A percentile compares a stretch with the other conserved stretches of the same genome.
Conservation (phyloP, 208 protist genomes). For the Leishmania turanica region DNA sequence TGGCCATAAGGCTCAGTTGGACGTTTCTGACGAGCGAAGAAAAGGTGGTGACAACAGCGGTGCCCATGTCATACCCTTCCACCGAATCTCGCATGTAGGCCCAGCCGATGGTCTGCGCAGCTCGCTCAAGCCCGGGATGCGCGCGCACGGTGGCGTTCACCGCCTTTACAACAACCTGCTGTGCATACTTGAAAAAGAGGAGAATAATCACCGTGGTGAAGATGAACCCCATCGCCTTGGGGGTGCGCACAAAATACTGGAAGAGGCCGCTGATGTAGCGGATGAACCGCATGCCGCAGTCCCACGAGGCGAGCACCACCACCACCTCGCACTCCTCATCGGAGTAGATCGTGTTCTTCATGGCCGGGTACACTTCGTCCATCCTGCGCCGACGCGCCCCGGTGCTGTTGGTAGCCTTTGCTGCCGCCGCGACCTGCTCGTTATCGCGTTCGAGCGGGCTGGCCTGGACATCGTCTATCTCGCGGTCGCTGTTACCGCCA, state of each 20-base stretch:
- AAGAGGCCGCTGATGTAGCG: constrained; percentile 54
- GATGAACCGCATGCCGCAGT: constrained; percentile 53
- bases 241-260: constrained; percentile 55
- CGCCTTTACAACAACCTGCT: constrained; percentile 48
- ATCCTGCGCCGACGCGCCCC: constrained; percentile 29
- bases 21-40: constrained; percentile 33
- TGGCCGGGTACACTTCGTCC: constrained; percentile 58
- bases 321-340: constrained; percentile 55
- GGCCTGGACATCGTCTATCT: neutral
- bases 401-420: constrained; percentile 5
- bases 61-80: constrained; percentile 31
- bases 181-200: constrained; percentile 68
- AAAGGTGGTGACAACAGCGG: constrained; percentile 29
- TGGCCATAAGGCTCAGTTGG: constrained; percentile 35
- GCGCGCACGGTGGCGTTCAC: constrained; percentile 43
- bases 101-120: constrained; percentile 37
- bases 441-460: constrained; percentile 4
- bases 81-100: constrained; percentile 38
- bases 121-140: constrained; percentile 51
- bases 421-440: neutral
- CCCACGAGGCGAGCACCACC: constrained; percentile 30
- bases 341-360: constrained; percentile 66
- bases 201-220: constrained; percentile 50
- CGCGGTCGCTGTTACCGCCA: neutral
- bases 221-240: constrained; percentile 52